Percentiles rank a stretch among this genome's conserved stretches.
These are phyloP conservation scores for Pyropia yezoensis DNA, from an alignment of 23 red algal species.

Conservation along the genomic window DNA sequence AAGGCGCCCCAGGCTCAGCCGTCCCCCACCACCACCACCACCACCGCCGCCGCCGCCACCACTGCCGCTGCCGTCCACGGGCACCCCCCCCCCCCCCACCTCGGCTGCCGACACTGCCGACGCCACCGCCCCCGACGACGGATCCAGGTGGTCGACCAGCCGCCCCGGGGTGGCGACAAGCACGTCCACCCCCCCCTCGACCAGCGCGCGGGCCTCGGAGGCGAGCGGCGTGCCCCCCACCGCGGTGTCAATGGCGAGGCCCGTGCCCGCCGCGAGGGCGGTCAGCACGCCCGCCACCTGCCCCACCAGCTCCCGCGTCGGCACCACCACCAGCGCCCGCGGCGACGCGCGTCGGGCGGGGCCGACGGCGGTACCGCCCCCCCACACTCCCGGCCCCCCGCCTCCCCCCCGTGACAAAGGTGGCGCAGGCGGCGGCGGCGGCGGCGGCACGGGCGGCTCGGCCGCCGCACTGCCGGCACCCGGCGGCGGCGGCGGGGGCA, in stretches of 20 bases:
- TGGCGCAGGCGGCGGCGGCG: too few relatives aligned
- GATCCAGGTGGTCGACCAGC: constrained; percentile 60
- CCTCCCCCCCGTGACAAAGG: neutral
- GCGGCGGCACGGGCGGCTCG: too few relatives aligned
- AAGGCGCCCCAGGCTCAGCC: constrained; percentile 42
- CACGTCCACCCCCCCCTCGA: constrained; percentile 31
- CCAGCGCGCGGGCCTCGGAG: constrained; percentile 8
- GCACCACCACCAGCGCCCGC: constrained; percentile 70
- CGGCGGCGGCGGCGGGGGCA: constrained; percentile 1
- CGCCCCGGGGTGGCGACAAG: constrained; percentile 78
- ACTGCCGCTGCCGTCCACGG: too few relatives aligned
- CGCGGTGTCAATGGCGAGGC: constrained; percentile 3
- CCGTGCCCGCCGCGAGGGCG: constrained; percentile 8
- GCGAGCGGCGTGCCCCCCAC: constrained; percentile 21
- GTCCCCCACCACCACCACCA: neutral
- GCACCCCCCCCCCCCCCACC: too few relatives aligned
- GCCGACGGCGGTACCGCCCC: too few relatives aligned
- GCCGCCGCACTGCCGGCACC: too few relatives aligned
- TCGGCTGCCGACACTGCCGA: too few relatives aligned
- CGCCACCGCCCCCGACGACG: too few relatives aligned
- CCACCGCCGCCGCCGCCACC: too few relatives aligned
- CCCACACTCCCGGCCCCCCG: neutral
- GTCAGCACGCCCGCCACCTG: constrained; percentile 56
- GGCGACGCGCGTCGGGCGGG: neutral
- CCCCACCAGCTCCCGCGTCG: constrained; percentile 66